Base-by-base conservation (phyloP, 768 basidiomycete genomes). In the Leccinum broughii region DNA sequence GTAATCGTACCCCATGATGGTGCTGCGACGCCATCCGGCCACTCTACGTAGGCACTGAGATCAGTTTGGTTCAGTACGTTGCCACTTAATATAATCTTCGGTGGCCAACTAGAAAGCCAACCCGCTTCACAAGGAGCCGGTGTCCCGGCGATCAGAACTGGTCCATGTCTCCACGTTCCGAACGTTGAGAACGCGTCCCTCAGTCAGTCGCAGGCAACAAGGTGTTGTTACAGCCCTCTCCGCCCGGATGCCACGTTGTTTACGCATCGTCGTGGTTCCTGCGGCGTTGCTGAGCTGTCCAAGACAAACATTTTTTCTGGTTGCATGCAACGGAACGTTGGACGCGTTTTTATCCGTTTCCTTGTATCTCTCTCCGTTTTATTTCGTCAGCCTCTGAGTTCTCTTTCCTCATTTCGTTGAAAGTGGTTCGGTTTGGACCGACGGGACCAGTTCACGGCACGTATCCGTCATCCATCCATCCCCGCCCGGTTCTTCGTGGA, bases 401-500 rank as follows among this genome's bases (percentile, higher is more conserved):
- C 9, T 41, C 9, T 41, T 41, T n/a, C n/a, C 41, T 9, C 41
- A 37, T 20, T 7, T 39, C 13, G 34, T 55, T 13, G 44, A 52
- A 62, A 56, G 66, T 37, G 51, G 62, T 54, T 64, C 48, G 57
- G 46, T 65, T 62, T 41, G 53, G 4, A n/a, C 44, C 41, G 24
- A 24, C 44, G 41, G 35, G n/a, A 51, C 15, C 37, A 17, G 32
- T 61, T 55, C 35, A 50, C 49, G 57, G 59, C 54, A 65, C n/a
- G 20, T 46, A 44, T 44, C 41, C 41, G n/a, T n/a, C 13, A 49
- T 14, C 28, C 28, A 28, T 28, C 24, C 58, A 65, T 51, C 48
- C 55, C 62, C 69, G 56, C 39, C 58, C 53, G 55, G 57, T 56
- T 48, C 51, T n/a, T 34, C 28, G 44, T 58, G 48, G 67, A 71